Evolutionary conservation across 208 protist genomes (phyloP).

Genomic region (Leishmania lainsoni): DNA sequence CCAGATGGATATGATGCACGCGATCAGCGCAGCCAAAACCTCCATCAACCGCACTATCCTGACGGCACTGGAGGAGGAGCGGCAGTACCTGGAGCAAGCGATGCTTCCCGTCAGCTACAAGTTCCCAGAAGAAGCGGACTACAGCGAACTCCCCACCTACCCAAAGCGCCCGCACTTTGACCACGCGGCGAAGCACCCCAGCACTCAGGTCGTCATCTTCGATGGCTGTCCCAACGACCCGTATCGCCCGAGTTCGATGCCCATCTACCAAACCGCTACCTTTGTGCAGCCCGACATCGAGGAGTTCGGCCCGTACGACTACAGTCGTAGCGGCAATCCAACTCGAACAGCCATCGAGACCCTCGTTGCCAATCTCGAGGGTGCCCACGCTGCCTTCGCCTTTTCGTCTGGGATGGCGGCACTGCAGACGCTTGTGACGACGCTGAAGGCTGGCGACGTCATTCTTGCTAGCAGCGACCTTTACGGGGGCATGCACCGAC

Average conservation of each 20-base stretch:
- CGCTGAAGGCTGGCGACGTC: conserved; percentile 73
- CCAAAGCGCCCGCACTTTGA: conserved; percentile 80
- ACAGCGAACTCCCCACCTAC: conserved; percentile 74
- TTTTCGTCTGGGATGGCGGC: conserved; percentile 91
- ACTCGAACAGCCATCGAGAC: conserved; percentile 92
- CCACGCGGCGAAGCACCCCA: conserved; percentile 57
- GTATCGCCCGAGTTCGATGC: conserved; percentile 87
- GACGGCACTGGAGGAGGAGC: conserved; percentile 59
- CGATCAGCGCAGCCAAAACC: conserved; percentile 48
- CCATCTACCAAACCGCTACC: conserved; percentile 92
- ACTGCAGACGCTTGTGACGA: conserved; percentile 84
- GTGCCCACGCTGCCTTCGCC: conserved; percentile 87
- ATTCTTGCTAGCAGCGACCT: conserved; percentile 89
- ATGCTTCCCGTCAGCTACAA: conserved; percentile 45
- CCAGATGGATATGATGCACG: conserved; percentile 59
- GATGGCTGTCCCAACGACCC: conserved; percentile 90
- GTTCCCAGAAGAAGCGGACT: conserved; percentile 35
- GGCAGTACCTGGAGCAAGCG: conserved; percentile 45
- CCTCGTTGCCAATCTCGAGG: conserved; percentile 90
- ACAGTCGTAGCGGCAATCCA: conserved; percentile 94
- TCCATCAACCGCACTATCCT: conserved; percentile 45
- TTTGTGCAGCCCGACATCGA: conserved; percentile 89
- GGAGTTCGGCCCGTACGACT: conserved; percentile 91
- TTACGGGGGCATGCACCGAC: conserved; percentile 95
- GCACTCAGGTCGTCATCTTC: conserved; percentile 83